Percentiles rank a stretch among this genome's conserved stretches.
Evolutionary conservation across 129 eudicot genomes (phyloP).

Genomic region (Tagetes erecta): DNA sequence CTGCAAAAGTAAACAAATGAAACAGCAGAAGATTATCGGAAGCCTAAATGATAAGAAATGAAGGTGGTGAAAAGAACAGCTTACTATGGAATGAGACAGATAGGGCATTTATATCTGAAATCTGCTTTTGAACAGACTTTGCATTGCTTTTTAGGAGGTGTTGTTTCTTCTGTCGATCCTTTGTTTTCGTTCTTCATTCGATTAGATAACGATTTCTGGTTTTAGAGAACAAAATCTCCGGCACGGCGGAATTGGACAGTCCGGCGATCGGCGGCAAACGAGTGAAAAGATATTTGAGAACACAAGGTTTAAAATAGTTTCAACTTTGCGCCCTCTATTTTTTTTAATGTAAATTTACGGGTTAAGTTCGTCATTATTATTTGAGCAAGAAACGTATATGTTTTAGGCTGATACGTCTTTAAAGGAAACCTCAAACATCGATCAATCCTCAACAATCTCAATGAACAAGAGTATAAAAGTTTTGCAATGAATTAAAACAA

Average conservation of each 20-base stretch:
- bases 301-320: not conserved
- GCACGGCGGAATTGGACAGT: conserved; percentile 9
- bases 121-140: conserved; percentile 59
- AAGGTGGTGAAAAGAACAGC: not conserved
- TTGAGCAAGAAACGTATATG: no score
- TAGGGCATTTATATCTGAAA: conserved; percentile 76
- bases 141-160: conserved; percentile 41
- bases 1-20: conserved; percentile 34
- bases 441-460: no score
- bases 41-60: conserved; percentile 2
- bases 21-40: not conserved
- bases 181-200: conserved; percentile 14
- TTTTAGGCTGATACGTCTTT: no score
- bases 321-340: no score
- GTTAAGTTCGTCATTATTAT: no score
- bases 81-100: conserved; percentile 68
- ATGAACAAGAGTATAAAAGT: no score
- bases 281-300: not conserved
- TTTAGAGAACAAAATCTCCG: not conserved
- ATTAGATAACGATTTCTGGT: not conserved
- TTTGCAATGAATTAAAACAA: no score
- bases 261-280: conserved; percentile 18
- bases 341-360: no score
- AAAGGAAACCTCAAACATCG: no score
- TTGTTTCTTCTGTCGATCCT: not conserved